A percentile compares a stretch with the other conserved stretches of the same genome.
Conservation (phyloP, 306 rosid genomes). For the Glycine latifolia region DNA sequence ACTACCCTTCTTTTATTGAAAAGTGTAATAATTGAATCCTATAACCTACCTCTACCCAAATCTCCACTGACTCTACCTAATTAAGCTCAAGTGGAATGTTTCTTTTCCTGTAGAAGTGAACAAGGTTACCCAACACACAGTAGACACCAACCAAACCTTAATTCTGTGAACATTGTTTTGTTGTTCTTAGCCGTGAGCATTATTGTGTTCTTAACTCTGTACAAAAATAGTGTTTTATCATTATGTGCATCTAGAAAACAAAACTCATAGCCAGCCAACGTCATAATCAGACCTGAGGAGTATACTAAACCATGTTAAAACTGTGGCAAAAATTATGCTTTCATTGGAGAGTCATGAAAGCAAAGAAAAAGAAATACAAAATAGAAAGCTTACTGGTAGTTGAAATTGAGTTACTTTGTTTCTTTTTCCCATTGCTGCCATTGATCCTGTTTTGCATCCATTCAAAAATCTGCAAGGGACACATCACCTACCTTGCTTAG, state of each 20-base stretch:
- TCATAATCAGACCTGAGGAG: constrained; percentile 10
- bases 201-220: constrained; percentile 40
- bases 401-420: constrained; percentile 47
- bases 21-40: not conserved
- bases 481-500: not conserved
- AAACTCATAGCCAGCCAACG: constrained; percentile 7
- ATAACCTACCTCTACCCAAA: not conserved
- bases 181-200: not conserved
- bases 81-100: not conserved
- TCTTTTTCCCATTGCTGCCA: constrained; percentile 56
- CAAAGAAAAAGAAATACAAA: too few species aligned
- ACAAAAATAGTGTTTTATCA: constrained; percentile 26
- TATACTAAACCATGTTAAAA: not conserved
- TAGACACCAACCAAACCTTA: constrained; percentile 23
- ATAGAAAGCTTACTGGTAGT: constrained; percentile 44
- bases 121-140: constrained; percentile 30
- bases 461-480: constrained; percentile 58
- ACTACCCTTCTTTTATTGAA: constrained; percentile 3
- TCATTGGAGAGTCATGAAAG: not conserved
- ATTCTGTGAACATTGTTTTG: constrained; percentile 6
- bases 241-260: constrained; percentile 41
- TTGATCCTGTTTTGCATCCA: constrained; percentile 78
- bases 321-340: constrained; percentile 19
- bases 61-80: constrained; percentile 4
- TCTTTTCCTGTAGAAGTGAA: constrained; percentile 28